phyloP scores from a whole-genome alignment of 75 land plant species.

The Picea sitchensis region DNA sequence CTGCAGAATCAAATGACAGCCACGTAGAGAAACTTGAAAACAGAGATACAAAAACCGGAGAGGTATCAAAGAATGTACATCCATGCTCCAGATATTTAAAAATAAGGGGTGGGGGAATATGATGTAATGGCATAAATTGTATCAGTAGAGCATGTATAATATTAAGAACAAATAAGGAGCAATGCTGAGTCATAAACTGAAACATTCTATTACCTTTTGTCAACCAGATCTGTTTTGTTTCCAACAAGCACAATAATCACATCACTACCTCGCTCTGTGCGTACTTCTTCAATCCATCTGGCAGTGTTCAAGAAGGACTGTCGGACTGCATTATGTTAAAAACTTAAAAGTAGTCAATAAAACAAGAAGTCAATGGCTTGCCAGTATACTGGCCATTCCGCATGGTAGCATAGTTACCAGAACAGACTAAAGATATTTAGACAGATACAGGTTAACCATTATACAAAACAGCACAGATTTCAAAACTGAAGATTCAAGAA shows the following conservation, averaged over 20 bases:
- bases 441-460: neutral
- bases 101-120: no score
- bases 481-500: neutral
- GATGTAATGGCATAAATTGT: neutral
- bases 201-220: slow-evolving; percentile 45
- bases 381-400: neutral
- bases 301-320: slow-evolving; percentile 63
- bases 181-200: neutral
- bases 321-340: slow-evolving; percentile 31
- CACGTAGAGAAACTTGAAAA: no score
- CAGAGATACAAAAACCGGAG: neutral
- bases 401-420: neutral
- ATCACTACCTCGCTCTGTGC: slow-evolving; percentile 74
- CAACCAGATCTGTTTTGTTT: slow-evolving; percentile 75
- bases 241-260: slow-evolving; percentile 80
- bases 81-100: neutral
- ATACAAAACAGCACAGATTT: neutral
- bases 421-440: neutral
- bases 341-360: neutral
- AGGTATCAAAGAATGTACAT: neutral
- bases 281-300: slow-evolving; percentile 66
- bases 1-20: neutral
- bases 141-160: neutral
- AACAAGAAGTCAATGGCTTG: neutral
- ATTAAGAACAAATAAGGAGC: neutral